phyloP scores from a whole-genome alignment of 2,329 filamentous ascomycete genomes.

The Dactylonectria macrodidyma region DNA sequence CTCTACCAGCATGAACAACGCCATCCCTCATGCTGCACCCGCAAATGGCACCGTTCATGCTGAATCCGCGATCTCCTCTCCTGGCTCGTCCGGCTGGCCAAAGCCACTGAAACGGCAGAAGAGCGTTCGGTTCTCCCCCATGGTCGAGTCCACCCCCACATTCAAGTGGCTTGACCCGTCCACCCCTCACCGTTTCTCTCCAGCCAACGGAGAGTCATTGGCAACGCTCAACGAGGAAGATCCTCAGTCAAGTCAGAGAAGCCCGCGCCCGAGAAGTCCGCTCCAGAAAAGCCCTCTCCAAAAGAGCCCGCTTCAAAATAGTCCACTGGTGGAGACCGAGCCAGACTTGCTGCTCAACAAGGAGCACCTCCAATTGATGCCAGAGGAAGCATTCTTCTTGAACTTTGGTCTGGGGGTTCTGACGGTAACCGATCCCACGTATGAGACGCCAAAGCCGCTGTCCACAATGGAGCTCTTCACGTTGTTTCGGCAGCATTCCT shows the following conservation, averaged over 20 bases:
- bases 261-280: neutral
- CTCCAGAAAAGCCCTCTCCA: too few species aligned
- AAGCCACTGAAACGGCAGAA: constrained; percentile 64
- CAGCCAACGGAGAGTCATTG: constrained; percentile 29
- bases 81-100: neutral
- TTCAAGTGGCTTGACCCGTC: constrained; percentile 68
- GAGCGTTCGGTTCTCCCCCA: constrained; percentile 79
- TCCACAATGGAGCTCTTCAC: constrained; percentile 71
- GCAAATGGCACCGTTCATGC: constrained; percentile 19
- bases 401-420: constrained; percentile 85
- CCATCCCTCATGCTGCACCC: neutral
- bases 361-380: constrained; percentile 93
- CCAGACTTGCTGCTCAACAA: constrained; percentile 59
- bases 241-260: constrained; percentile 1
- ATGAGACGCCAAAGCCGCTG: constrained; percentile 57
- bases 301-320: neutral
- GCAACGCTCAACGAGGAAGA: constrained; percentile 22
- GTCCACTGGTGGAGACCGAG: neutral
- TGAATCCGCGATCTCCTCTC: constrained; percentile 23
- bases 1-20: neutral
- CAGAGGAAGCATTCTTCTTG: constrained; percentile 94
- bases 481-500: constrained; percentile 78
- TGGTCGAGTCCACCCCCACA: constrained; percentile 73
- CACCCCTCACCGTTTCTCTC: constrained; percentile 55
- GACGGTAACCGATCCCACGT: constrained; percentile 68